Evolutionary conservation across 257 asterid genomes (phyloP).

Genomic region (Solanum arcanum): DNA sequence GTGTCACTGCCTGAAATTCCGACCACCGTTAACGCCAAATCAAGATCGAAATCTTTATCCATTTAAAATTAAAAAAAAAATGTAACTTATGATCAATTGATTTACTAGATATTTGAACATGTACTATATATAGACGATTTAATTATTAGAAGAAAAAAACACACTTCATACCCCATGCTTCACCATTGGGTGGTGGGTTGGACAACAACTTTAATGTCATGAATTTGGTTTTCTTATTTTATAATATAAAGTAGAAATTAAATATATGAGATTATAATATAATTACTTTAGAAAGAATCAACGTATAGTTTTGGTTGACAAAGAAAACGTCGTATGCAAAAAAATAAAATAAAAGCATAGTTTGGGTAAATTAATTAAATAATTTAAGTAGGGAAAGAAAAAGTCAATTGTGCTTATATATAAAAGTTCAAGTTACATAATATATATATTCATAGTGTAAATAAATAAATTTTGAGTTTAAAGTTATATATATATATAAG

Average conservation of each 20-base stretch:
- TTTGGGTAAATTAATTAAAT: neutral
- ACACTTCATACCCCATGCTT: neutral
- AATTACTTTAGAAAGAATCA: neutral
- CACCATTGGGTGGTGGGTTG: neutral
- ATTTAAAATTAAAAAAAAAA: neutral
- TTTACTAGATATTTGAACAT: neutral
- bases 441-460: neutral
- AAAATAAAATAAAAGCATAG: rapidly evolving
- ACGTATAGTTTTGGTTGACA: neutral
- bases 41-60: constrained; percentile 17
- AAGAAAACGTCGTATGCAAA: neutral
- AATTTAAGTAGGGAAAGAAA: neutral
- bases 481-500: neutral
- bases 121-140: neutral
- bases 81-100: neutral
- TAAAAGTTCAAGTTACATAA: neutral
- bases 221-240: neutral
- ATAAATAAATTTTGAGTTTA: neutral
- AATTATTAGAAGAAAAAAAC: neutral
- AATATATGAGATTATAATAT: neutral
- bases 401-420: neutral
- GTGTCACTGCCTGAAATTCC: neutral
- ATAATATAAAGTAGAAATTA: neutral
- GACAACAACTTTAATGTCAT: neutral
- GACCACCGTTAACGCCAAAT: constrained; percentile 7